These are phyloP conservation scores for Glomus cerebriforme DNA, from an alignment of 192 early-diverging fungal species.

Conservation along the genomic window DNA sequence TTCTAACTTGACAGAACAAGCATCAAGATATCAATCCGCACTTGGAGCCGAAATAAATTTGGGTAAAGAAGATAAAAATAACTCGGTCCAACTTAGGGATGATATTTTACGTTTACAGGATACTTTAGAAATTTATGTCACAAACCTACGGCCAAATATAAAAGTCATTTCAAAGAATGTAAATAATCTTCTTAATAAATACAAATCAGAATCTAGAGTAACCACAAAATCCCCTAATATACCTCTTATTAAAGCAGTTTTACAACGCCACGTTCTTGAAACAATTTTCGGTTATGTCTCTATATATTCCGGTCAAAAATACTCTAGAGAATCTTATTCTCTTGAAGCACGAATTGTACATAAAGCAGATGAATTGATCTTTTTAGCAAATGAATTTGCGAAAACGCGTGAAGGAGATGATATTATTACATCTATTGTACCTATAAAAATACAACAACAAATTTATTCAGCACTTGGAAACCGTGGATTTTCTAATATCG, in stretches of 20 bases:
- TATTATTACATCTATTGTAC: background rate
- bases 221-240: background rate
- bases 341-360: background rate
- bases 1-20: too few species aligned
- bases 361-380: too few species aligned
- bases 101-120: background rate
- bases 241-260: background rate
- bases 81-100: background rate
- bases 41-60: too few species aligned
- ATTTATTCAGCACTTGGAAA: background rate
- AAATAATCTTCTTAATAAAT: background rate
- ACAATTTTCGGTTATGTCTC: background rate
- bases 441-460: background rate
- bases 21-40: too few species aligned
- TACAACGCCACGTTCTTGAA: background rate
- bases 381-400: background rate
- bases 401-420: background rate
- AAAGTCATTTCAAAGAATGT: background rate
- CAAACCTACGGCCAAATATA: background rate
- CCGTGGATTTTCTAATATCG: background rate
- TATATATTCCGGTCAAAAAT: background rate
- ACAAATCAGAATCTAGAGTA: background rate
- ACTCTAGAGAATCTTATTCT: background rate
- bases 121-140: background rate
- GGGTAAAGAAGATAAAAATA: background rate